Conservation (phyloP, 2,329 filamentous ascomycete species). For the Pestalotiopsis sp. region DNA sequence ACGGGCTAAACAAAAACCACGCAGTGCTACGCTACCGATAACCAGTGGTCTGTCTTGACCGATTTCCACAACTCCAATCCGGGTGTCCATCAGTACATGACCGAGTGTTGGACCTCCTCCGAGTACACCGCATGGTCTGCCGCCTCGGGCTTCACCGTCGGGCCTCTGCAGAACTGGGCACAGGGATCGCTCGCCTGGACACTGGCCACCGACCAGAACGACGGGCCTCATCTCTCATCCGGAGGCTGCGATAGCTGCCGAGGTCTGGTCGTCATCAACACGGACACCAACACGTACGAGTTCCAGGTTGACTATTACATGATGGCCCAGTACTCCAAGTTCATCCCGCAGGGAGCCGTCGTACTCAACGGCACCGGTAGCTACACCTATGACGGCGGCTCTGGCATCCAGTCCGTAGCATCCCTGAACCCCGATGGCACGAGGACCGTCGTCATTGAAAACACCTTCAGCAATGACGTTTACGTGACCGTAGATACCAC, state of each 20-base stretch:
- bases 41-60: slow-evolving; percentile 39
- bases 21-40: slow-evolving; percentile 37
- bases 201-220: slow-evolving; percentile 38
- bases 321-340: slow-evolving; percentile 53
- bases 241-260: slow-evolving; percentile 44
- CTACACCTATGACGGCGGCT: slow-evolving; percentile 41
- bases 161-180: slow-evolving; percentile 51
- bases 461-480: slow-evolving; percentile 47
- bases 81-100: slow-evolving; percentile 47
- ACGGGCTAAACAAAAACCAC: background rate
- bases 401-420: slow-evolving; percentile 47
- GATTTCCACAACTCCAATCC: slow-evolving; percentile 44
- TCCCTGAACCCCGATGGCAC: slow-evolving; percentile 48
- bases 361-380: slow-evolving; percentile 46
- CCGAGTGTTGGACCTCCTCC: slow-evolving; percentile 46
- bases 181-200: slow-evolving; percentile 47
- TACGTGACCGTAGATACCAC: slow-evolving; percentile 39
- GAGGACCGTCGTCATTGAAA: slow-evolving; percentile 48
- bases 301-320: slow-evolving; percentile 53
- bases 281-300: slow-evolving; percentile 41
- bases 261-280: slow-evolving; percentile 61
- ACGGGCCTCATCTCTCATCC: slow-evolving; percentile 41
- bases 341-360: slow-evolving; percentile 46
- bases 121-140: slow-evolving; percentile 37
- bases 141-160: slow-evolving; percentile 41